Base-by-base conservation (phyloP, 1,139 yeast species). In the Candida freyschussii region DNA sequence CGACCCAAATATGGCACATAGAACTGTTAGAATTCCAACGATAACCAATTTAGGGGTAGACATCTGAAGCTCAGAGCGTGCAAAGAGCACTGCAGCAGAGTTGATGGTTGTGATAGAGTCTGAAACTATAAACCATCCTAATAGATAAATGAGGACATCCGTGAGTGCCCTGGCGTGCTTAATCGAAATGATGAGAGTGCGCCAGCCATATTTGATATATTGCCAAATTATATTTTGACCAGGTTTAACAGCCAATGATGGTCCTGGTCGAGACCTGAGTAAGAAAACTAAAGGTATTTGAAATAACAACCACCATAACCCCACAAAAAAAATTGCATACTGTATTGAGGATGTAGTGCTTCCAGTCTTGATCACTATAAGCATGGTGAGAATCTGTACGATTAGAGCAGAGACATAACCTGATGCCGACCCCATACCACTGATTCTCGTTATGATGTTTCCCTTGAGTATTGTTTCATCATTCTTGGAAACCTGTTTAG, bases 41-140 rank as follows among this genome's bases (percentile, higher is more conserved):
- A 68, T 51, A 2, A 81, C 80, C 24, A 80, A 57, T 21, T 73
- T 67, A 13, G 80, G 65, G 3, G 86, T 76, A 4, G 71, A 59
- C 87, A 80, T 80, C 30, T 67, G 63, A 19, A 80, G 56, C 40
- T 78, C 79, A 0, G 81, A 71, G 31, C 76, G 73, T 1, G 86
- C 82, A 57, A 80, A 80, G 27, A 80, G 52, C 17, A 80, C 72
- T 0, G 89, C 87, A 0, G 87, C 78, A 2, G 85, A 76, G 51
- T 79, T 79, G 37, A 80, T 79, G 0, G 89, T 80, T 2, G 85
- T 78, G 13, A 78, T 60, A 2, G 84, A 77, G 47, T 80, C 89
- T 12, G 82, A 72, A 5, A 80, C 62, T 30, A 80, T 66, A 45
- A 80, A 79, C 87, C 87, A 80, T 1, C 82, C 84, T 0, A 72